Evolutionary conservation across 371 early-diverging fungal genomes (phyloP).

Genomic region (Mortierella sp.): DNA sequence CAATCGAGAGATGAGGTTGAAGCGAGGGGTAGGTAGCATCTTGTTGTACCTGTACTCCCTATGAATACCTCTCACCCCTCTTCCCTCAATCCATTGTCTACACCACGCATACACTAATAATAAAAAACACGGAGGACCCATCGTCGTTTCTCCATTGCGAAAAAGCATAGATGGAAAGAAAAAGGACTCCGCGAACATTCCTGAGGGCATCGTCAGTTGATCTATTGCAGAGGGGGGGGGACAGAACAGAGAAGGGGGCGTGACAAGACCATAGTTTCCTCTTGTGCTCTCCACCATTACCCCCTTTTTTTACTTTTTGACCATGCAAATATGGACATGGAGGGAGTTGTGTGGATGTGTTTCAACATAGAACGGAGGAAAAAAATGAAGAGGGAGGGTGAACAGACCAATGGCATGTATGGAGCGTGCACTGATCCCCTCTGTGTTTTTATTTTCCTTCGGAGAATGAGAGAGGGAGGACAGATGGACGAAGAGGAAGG

Average conservation of each 20-base stretch:
- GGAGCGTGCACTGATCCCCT: neutral
- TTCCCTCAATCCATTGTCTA: neutral
- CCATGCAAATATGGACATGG: no score
- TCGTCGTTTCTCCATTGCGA: neutral
- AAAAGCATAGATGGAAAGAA: no score
- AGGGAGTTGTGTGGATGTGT: neutral
- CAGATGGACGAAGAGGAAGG: neutral
- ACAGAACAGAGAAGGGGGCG: neutral
- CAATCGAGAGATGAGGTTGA: no score
- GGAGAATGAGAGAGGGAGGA: neutral
- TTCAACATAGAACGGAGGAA: neutral
- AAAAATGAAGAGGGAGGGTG: neutral
- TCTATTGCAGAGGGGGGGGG: slow-evolving; percentile 1
- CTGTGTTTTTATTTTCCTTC: neutral
- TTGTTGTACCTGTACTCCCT: neutral
- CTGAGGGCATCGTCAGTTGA: slow-evolving; percentile 4
- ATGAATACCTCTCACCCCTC: neutral
- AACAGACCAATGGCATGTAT: slow-evolving; percentile 9
- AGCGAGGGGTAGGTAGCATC: no score
- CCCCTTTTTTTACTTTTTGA: no score
- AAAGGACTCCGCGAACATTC: neutral
- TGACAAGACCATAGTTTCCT: no score
- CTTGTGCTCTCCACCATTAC: no score
- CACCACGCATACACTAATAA: slow-evolving; percentile 6
- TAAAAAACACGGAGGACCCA: slow-evolving; percentile 7